Percentiles rank a stretch among this genome's conserved stretches.
phyloP scores from a whole-genome alignment of 495 filamentous ascomycete genomes.

The Margaritispora aquatica region DNA sequence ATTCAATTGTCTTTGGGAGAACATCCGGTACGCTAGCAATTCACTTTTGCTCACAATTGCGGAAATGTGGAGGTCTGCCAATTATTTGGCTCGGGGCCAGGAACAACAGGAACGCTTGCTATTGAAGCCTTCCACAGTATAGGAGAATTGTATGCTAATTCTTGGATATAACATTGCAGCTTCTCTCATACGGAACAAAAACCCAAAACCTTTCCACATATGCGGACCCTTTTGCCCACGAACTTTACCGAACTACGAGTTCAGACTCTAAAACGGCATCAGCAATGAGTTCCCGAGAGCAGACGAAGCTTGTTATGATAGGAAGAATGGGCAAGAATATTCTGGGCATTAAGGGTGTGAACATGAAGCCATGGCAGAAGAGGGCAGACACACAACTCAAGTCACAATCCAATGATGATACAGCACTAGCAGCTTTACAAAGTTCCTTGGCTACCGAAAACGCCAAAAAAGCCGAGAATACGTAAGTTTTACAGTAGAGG shows the following conservation, averaged over 20 bases:
- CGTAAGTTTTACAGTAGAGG: slow-evolving; percentile 35
- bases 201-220: slow-evolving; percentile 43
- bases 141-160: not conserved
- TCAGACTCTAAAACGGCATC: slow-evolving; percentile 16
- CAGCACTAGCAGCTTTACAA: slow-evolving; percentile 33
- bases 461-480: slow-evolving; percentile 41
- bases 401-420: slow-evolving; percentile 16
- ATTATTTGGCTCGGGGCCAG: not conserved
- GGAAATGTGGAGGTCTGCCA: not conserved
- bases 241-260: not conserved
- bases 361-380: not conserved
- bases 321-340: not conserved
- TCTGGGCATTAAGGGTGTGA: not conserved
- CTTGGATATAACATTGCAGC: slow-evolving; percentile 23
- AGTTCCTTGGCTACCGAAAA: slow-evolving; percentile 30
- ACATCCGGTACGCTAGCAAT: slow-evolving; percentile 43
- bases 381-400: not conserved
- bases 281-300: not conserved
- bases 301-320: not conserved
- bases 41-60: slow-evolving; percentile 6
- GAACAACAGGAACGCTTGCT: slow-evolving; percentile 27
- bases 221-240: slow-evolving; percentile 13
- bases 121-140: slow-evolving; percentile 15
- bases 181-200: slow-evolving; percentile 47
- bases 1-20: slow-evolving; percentile 51